These are phyloP conservation scores for Malassezia restricta DNA, from an alignment of 1,284 basidiomycete species.

Conservation along the genomic window DNA sequence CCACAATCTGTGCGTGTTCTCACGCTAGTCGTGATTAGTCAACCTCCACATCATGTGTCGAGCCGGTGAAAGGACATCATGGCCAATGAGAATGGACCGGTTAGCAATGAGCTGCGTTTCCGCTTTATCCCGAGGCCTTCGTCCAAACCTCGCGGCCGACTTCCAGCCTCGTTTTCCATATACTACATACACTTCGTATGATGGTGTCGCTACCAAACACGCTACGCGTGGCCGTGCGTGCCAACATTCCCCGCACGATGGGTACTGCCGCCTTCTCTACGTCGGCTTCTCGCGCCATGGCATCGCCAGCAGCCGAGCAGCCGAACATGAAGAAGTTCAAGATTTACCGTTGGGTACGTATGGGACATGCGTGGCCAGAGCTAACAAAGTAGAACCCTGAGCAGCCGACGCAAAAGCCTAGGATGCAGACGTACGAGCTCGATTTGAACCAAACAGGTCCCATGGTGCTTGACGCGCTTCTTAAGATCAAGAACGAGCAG, in stretches of 20 bases:
- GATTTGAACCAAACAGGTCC: constrained; percentile 91
- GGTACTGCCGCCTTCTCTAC: constrained; percentile 29
- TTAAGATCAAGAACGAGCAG: constrained; percentile 98
- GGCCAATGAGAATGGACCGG: not conserved
- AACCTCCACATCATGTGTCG: not conserved
- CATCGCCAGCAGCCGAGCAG: constrained; percentile 33
- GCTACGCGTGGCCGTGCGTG: constrained; percentile 3
- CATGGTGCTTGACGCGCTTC: constrained; percentile 80
- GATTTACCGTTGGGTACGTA: constrained; percentile 44
- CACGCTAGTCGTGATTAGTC: not conserved
- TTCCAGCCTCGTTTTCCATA: too few relatives aligned
- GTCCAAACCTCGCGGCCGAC: too few relatives aligned
- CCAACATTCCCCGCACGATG: not conserved
- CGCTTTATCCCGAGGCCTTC: constrained; percentile 11
- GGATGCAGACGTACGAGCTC: constrained; percentile 77
- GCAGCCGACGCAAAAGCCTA: constrained; percentile 79
- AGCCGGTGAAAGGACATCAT: not conserved
- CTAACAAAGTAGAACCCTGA: constrained; percentile 63
- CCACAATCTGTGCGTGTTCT: not conserved
- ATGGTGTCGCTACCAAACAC: constrained; percentile 9
- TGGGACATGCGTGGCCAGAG: not conserved
- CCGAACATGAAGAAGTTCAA: constrained; percentile 42
- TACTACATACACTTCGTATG: not conserved
- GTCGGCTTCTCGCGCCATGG: constrained; percentile 27
- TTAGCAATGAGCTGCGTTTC: constrained; percentile 9